Evolutionary conservation across 2,329 filamentous ascomycete genomes (phyloP).

Genomic region (Nemania diffusa): DNA sequence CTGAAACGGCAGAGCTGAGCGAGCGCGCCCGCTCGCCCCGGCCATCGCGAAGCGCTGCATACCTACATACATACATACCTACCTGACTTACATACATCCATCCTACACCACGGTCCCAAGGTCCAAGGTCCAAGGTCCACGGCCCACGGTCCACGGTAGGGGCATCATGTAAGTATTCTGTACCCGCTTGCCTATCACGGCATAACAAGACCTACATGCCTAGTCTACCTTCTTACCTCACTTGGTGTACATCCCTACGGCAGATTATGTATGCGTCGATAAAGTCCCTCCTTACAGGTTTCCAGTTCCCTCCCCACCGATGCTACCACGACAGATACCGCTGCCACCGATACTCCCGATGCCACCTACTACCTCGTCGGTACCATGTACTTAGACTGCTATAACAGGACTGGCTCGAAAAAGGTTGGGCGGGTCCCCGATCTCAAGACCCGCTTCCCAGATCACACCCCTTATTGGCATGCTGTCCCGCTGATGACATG

Average conservation of each 20-base stretch:
- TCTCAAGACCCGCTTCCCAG: constrained; percentile 35
- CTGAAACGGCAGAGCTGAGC: constrained; percentile 34
- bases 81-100: neutral
- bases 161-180: too few species aligned
- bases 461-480: constrained; percentile 30
- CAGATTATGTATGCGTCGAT: too few species aligned
- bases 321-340: too few species aligned
- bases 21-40: constrained; percentile 21
- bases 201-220: constrained; percentile 10
- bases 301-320: too few species aligned
- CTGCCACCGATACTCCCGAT: too few species aligned
- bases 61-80: neutral
- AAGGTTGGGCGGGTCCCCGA: constrained; percentile 30
- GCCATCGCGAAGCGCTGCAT: constrained; percentile 29
- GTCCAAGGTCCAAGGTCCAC: too few species aligned
- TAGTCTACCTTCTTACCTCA: too few species aligned
- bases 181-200: constrained; percentile 32
- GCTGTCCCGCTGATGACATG: constrained; percentile 31
- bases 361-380: too few species aligned
- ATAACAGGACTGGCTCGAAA: constrained; percentile 25
- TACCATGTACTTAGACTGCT: too few species aligned
- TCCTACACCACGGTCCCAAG: constrained; percentile 16
- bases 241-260: too few species aligned
- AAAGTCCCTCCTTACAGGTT: constrained; percentile 19
- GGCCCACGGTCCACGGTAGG: too few species aligned